phyloP scores from a whole-genome alignment of 768 basidiomycete genomes.

The Porpolomopsis calyptriformis region DNA sequence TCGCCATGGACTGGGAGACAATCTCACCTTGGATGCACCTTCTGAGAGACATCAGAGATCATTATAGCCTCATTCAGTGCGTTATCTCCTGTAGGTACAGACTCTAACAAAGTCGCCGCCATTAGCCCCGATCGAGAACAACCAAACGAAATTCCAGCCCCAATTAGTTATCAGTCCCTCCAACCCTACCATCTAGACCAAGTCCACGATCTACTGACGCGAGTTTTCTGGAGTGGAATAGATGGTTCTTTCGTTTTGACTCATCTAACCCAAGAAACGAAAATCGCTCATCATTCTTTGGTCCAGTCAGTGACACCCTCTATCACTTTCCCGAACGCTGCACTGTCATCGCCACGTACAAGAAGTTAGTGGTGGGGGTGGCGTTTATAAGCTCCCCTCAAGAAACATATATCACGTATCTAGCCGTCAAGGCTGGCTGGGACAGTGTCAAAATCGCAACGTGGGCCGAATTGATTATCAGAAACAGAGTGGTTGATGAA shows the following conservation, averaged over 20 bases:
- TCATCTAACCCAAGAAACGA: not conserved
- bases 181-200: conserved; percentile 51
- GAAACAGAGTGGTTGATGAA: conserved; percentile 7
- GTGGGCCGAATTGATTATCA: conserved; percentile 26
- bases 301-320: conserved; percentile 58
- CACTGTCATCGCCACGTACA: conserved; percentile 69
- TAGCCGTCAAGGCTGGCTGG: conserved; percentile 73
- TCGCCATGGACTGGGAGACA: conserved; percentile 66
- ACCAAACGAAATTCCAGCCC: conserved; percentile 30
- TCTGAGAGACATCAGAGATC: conserved; percentile 61
- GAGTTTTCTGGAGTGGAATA: conserved; percentile 70
- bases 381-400: conserved; percentile 61
- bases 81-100: conserved; percentile 14
- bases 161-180: conserved; percentile 56
- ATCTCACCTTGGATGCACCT: conserved; percentile 64
- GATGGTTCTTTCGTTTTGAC: conserved; percentile 40
- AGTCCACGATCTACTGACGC: conserved; percentile 57
- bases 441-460: conserved; percentile 71
- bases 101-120: conserved; percentile 1
- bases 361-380: conserved; percentile 56
- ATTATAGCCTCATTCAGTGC: conserved; percentile 53
- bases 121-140: conserved; percentile 46
- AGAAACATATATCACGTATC: conserved; percentile 76
- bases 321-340: conserved; percentile 59
- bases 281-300: not conserved